phyloP scores from a whole-genome alignment of 1,284 basidiomycete species.

The Pisolithus thermaeus region DNA sequence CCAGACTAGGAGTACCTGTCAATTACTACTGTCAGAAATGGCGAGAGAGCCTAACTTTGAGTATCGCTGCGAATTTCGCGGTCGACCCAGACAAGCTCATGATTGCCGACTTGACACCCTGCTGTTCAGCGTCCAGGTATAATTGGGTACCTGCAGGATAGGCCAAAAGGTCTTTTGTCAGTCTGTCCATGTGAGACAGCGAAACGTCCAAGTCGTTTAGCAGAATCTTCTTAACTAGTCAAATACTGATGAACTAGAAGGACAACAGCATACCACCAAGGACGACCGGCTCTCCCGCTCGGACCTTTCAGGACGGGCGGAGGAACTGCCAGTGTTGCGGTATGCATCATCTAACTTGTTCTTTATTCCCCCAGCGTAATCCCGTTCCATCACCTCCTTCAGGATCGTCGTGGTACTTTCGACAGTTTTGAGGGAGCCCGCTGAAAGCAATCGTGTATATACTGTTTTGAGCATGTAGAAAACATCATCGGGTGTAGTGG shows the following conservation, averaged over 20 bases:
- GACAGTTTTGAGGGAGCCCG: slow-evolving; percentile 60
- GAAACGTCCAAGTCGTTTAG: slow-evolving; percentile 89
- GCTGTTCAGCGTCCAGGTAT: slow-evolving; percentile 60
- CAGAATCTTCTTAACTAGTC: slow-evolving; percentile 52
- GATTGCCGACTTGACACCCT: slow-evolving; percentile 41
- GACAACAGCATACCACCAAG: slow-evolving; percentile 67
- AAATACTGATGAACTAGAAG: neutral
- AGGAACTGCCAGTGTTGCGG: slow-evolving; percentile 39
- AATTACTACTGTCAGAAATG: neutral
- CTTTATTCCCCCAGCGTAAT: slow-evolving; percentile 75
- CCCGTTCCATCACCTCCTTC: slow-evolving; percentile 70
- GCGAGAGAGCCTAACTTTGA: slow-evolving; percentile 48
- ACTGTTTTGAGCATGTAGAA: slow-evolving; percentile 92
- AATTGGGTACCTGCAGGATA: slow-evolving; percentile 59
- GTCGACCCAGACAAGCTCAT: slow-evolving; percentile 48
- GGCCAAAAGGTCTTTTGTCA: slow-evolving; percentile 64
- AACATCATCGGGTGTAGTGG: slow-evolving; percentile 85
- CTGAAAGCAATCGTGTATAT: slow-evolving; percentile 67
- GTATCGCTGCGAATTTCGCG: slow-evolving; percentile 61
- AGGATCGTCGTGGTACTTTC: slow-evolving; percentile 58
- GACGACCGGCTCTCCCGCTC: slow-evolving; percentile 74
- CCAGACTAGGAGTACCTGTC: slow-evolving; percentile 50
- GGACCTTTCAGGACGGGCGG: slow-evolving; percentile 57
- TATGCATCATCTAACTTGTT: slow-evolving; percentile 88
- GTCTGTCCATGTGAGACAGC: slow-evolving; percentile 77